Base-by-base conservation (phyloP, 2,329 filamentous ascomycete species). In the Botrytis paeoniae region DNA sequence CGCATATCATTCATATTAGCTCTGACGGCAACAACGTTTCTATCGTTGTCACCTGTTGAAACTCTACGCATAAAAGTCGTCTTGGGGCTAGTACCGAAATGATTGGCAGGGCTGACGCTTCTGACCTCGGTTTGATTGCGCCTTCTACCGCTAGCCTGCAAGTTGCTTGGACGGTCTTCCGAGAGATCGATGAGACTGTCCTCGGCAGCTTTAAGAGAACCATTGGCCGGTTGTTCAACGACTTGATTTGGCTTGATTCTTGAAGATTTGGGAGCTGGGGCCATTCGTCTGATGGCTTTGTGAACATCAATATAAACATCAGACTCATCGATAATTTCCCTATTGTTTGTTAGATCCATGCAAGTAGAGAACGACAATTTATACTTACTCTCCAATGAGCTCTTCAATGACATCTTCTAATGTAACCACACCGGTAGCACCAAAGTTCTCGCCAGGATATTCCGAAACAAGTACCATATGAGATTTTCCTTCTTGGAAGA, bases 371-470 rank as follows among this genome's bases (percentile, higher is more conserved):
- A 35, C 16, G 22, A 5, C 57, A 69, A 29, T 29, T 61, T 57
- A n/a, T 62, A 89, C 93, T 82, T 85, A 95, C 92, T 99, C 96
- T 85, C 96, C 96, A 82, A 99, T 99, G 41, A 99, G 85, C 82
- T 99, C 96, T 82, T 99, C 96, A 80, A 99, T 99, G 6, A 99
- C 96, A 82, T 99, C 96, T 82, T 99, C 96, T 3, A 99, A 85
- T 0, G 96, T 99, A 25, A 99, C 94, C 5, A 99, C 96, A 72
- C 96, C 96, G 20, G 97, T 85, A 9, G 95, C 94, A 63, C 96
- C 96, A 79, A 93, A 91, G 79, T 97, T 91, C 77, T 97, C 93
- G n/a, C 95, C 95, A 1, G 96, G 96, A 45, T 83, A 87, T 79
- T 97, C 93, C 0, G 95, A 98, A 14, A 98, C 96, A 41, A 99